phyloP scores from a whole-genome alignment of 2,329 filamentous ascomycete genomes.

The Pseudogymnoascus sp. region DNA sequence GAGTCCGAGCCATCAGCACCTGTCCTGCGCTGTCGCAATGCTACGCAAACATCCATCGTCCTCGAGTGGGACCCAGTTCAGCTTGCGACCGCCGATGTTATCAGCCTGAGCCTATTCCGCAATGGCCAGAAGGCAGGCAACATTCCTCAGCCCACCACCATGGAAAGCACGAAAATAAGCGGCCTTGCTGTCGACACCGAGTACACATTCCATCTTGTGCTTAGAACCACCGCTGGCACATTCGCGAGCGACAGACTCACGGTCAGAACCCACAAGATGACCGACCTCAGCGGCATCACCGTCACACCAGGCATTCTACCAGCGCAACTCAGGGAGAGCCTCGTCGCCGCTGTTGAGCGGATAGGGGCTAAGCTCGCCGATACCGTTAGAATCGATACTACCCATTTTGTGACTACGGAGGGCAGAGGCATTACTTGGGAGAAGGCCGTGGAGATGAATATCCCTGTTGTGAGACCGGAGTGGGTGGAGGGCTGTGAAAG shows the following conservation, averaged over 20 bases:
- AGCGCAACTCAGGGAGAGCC: conserved; percentile 61
- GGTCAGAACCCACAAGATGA: conserved; percentile 97
- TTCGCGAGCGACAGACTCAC: conserved; percentile 75
- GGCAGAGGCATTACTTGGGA: conserved; percentile 87
- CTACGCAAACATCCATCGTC: conserved; percentile 95
- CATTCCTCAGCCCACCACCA: conserved; percentile 80
- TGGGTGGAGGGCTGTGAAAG: conserved; percentile 97
- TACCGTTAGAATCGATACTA: conserved; percentile 89
- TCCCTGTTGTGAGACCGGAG: conserved; percentile 91
- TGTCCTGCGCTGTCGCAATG: conserved; percentile 84
- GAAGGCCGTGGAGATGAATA: conserved; percentile 95
- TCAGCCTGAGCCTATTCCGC: conserved; percentile 83
- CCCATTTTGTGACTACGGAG: conserved; percentile 96
- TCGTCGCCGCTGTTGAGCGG: conserved; percentile 70
- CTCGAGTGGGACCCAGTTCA: conserved; percentile 97
- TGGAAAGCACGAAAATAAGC: conserved; percentile 93
- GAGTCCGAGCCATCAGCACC: conserved; percentile 70
- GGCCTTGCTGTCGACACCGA: conserved; percentile 94
- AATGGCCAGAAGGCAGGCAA: conserved; percentile 96
- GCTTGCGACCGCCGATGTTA: conserved; percentile 84
- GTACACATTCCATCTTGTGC: conserved; percentile 88
- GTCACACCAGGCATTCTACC: conserved; percentile 87
- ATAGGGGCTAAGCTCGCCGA: conserved; percentile 93
- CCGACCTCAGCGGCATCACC: conserved; percentile 89
- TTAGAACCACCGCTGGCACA: conserved; percentile 85